Conservation (phyloP, 208 protist species). For the Trypanosoma avium region DNA sequence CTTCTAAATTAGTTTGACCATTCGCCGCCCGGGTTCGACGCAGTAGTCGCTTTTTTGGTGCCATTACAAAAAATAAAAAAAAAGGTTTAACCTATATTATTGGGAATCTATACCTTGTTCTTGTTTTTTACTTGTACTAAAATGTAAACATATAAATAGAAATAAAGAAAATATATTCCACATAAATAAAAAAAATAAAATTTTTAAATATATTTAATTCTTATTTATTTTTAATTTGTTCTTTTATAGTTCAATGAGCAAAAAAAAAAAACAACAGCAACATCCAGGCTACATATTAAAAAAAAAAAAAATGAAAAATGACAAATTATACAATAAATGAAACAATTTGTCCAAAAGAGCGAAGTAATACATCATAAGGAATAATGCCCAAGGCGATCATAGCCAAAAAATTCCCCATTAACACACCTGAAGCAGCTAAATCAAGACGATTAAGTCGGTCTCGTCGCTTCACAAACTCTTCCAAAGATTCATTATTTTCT, state of each 20-base stretch:
- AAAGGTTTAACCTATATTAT: no score
- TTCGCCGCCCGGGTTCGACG: slow-evolving; percentile 21
- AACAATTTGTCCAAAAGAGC: slow-evolving; percentile 35
- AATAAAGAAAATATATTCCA: no score
- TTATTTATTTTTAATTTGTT: no score
- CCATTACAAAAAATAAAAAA: no score
- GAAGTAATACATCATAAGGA: slow-evolving; percentile 37
- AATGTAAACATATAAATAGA: no score
- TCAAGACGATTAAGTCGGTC: slow-evolving; percentile 44
- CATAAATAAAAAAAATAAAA: no score
- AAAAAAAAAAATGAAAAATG: slow-evolving; percentile 1
- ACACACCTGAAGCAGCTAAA: slow-evolving; percentile 31
- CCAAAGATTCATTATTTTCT: slow-evolving; percentile 28
- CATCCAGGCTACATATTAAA: neutral
- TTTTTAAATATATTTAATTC: no score
- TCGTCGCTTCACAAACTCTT: slow-evolving; percentile 40
- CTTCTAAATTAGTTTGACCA: slow-evolving; percentile 49
- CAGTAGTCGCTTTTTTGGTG: slow-evolving; percentile 34
- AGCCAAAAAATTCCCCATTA: slow-evolving; percentile 40
- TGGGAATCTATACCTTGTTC: neutral
- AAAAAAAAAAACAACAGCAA: neutral
- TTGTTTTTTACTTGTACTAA: neutral
- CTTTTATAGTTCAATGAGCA: no score
- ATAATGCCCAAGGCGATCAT: slow-evolving; percentile 41
- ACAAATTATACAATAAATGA: slow-evolving; percentile 36